These are phyloP conservation scores for Tirmania nivea DNA, from an alignment of 495 filamentous ascomycete species.

Conservation along the genomic window DNA sequence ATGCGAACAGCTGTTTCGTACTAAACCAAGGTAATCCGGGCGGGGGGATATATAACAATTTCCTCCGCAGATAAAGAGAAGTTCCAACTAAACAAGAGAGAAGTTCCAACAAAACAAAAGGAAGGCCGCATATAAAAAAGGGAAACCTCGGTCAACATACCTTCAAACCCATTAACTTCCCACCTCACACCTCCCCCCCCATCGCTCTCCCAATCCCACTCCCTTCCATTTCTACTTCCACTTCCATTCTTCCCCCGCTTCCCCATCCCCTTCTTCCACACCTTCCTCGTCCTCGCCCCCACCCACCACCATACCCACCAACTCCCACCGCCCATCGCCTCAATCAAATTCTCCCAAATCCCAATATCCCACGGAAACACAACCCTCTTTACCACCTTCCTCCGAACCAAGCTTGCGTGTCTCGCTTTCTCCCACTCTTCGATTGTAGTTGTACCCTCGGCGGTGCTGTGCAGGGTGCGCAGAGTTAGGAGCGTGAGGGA, in stretches of 20 bases:
- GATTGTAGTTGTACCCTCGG: conserved; percentile 41
- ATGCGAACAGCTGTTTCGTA: too few species aligned
- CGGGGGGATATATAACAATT: too few species aligned
- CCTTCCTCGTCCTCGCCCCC: too few species aligned
- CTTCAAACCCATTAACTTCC: conserved; percentile 75
- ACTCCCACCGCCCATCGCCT: conserved; percentile 43
- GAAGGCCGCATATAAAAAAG: conserved; percentile 57
- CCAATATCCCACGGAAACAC: conserved; percentile 91
- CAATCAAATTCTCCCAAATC: conserved; percentile 52
- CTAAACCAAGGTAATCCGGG: too few species aligned
- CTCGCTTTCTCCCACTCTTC: conserved; percentile 84
- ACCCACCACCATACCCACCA: too few species aligned
- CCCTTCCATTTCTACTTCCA: background rate
- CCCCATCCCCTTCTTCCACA: conserved; percentile 22
- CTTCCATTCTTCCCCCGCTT: background rate
- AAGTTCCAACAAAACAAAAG: too few species aligned
- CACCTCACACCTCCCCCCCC: conserved; percentile 27
- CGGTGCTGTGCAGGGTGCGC: too few species aligned
- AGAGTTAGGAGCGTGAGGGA: too few species aligned
- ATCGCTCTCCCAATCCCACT: conserved; percentile 4
- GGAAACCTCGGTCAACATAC: conserved; percentile 47
- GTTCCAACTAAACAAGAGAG: too few species aligned
- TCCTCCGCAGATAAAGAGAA: too few species aligned
- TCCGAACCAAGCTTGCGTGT: conserved; percentile 45
- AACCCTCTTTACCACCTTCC: conserved; percentile 28